phyloP scores from a whole-genome alignment of 345 rosid species.

The Geranium brycei region DNA sequence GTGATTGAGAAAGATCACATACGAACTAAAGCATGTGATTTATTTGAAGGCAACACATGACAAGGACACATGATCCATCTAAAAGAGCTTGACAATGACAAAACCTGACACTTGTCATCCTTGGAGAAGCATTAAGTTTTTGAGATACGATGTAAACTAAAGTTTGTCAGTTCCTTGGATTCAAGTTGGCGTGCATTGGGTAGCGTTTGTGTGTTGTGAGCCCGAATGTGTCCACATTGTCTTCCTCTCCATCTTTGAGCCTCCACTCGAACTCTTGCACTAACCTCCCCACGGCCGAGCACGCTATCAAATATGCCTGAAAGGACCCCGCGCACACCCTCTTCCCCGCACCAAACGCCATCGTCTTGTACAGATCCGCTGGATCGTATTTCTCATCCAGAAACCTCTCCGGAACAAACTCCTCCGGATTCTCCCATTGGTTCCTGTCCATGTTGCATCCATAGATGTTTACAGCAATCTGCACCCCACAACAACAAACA shows the following conservation, averaged over 20 bases:
- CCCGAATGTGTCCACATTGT: slow-evolving; percentile 47
- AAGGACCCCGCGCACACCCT: slow-evolving; percentile 70
- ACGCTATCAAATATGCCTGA: slow-evolving; percentile 47
- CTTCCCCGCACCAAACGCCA: slow-evolving; percentile 89
- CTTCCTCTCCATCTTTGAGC: slow-evolving; percentile 51
- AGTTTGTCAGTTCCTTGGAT: slow-evolving; percentile 26
- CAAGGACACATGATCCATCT: too few relatives aligned
- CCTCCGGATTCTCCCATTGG: slow-evolving; percentile 53
- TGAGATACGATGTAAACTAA: too few relatives aligned
- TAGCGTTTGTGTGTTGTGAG: slow-evolving; percentile 63
- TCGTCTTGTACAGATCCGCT: slow-evolving; percentile 57
- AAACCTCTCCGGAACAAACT: slow-evolving; percentile 74
- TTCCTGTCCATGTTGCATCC: slow-evolving; percentile 87
- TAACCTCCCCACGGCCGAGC: slow-evolving; percentile 51
- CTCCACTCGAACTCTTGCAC: slow-evolving; percentile 78
- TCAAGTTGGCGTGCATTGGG: slow-evolving; percentile 48
- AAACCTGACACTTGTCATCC: too few relatives aligned
- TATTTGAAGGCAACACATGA: too few relatives aligned
- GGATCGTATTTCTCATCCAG: slow-evolving; percentile 39
- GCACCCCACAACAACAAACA: slow-evolving; percentile 3
- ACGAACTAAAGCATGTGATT: too few relatives aligned
- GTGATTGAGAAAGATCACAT: too few relatives aligned
- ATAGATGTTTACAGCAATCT: slow-evolving; percentile 79
- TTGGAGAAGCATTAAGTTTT: too few relatives aligned
- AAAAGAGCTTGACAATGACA: too few relatives aligned